Evolutionary conservation across 2,329 filamentous ascomycete species (phyloP), one percentile per base, ranked within the genome.

Genomic region (Pyricularia sp.): DNA sequence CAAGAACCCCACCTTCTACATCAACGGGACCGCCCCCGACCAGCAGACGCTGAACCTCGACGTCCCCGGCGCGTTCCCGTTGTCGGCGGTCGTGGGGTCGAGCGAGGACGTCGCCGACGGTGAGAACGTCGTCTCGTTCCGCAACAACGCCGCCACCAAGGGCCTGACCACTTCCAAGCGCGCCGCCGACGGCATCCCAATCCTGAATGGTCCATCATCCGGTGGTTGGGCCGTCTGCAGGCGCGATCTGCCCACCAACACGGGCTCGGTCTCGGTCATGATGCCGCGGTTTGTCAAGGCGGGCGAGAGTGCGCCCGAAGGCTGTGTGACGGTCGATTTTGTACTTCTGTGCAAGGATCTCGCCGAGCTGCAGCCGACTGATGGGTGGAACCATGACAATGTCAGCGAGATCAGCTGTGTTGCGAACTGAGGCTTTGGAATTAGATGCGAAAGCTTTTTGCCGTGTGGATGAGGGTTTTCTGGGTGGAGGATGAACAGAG

Each of bases 1-100:
- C 61, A 16, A 49, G 35, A 62, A 62, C 61, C 61, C 61, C 13
- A 62, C 61, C 35, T 62, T 62, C 35, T 62, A 62, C 61, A 24
- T 62, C 61, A 44, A 62, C 33, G 33, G 60, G 30, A 40, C 61
- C 33, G 3, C 16, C 4, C 6, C n/a, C 31, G 33, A 19, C 31
- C 24, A 16, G 61, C 61, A 62, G 35, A 62, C n/a, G n/a, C 61
- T 62, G 12, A 62, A 40, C 19, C 24, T 53, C 31, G 61, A 62
- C 61, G n/a, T 62, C 61, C 61, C 61, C 31, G 61, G 61, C 10
- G 61, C 44, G 22, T 62, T 44, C 33, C 61, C 61, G 35, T 35
- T 62, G 31, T 40, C 44, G 31, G 35, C 35, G 24, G 28, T 9
- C 35, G 19, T 62, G 19, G 9, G 9, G 24, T 4, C n/a, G 31